These are phyloP conservation scores for Aethionema arabicum DNA, from an alignment of 345 rosid species.

Conservation along the genomic window DNA sequence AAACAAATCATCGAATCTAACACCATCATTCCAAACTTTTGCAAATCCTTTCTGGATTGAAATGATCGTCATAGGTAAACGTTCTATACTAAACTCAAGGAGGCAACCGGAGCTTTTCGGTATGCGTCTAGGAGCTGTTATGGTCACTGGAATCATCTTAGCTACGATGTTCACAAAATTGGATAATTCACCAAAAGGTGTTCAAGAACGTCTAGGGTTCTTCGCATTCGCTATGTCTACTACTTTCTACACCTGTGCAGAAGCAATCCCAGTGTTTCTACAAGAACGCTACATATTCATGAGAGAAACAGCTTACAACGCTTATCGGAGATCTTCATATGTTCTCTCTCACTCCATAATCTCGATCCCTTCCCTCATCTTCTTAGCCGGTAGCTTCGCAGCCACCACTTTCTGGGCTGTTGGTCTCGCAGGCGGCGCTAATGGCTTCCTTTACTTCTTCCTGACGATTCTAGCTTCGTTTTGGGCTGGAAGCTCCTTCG, in stretches of 20 bases:
- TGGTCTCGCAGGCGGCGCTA: slow-evolving; percentile 67
- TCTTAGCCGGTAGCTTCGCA: slow-evolving; percentile 69
- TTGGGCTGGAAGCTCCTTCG: slow-evolving; percentile 96
- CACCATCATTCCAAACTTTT: slow-evolving; percentile 60
- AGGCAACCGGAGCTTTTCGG: slow-evolving; percentile 84
- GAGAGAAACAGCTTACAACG: slow-evolving; percentile 95
- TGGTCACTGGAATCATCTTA: slow-evolving; percentile 78
- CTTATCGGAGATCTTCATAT: slow-evolving; percentile 85
- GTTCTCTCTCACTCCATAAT: slow-evolving; percentile 79
- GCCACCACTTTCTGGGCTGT: slow-evolving; percentile 76
- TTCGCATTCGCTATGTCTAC: slow-evolving; percentile 96
- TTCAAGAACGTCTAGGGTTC: slow-evolving; percentile 82
- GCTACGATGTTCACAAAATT: slow-evolving; percentile 83
- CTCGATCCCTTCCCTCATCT: slow-evolving; percentile 61
- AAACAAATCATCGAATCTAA: slow-evolving; percentile 36
- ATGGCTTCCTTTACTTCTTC: slow-evolving; percentile 79
- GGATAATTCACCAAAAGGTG: slow-evolving; percentile 81
- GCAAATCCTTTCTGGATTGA: slow-evolving; percentile 89
- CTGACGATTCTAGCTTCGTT: slow-evolving; percentile 63
- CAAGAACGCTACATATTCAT: slow-evolving; percentile 94
- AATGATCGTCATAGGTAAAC: slow-evolving; percentile 66
- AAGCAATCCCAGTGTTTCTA: slow-evolving; percentile 86
- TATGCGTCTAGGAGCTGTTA: slow-evolving; percentile 70
- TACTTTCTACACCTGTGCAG: slow-evolving; percentile 93
- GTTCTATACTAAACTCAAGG: slow-evolving; percentile 65